These are phyloP conservation scores for Nidula microcarpa DNA, from an alignment of 768 basidiomycete species.

Conservation along the genomic window DNA sequence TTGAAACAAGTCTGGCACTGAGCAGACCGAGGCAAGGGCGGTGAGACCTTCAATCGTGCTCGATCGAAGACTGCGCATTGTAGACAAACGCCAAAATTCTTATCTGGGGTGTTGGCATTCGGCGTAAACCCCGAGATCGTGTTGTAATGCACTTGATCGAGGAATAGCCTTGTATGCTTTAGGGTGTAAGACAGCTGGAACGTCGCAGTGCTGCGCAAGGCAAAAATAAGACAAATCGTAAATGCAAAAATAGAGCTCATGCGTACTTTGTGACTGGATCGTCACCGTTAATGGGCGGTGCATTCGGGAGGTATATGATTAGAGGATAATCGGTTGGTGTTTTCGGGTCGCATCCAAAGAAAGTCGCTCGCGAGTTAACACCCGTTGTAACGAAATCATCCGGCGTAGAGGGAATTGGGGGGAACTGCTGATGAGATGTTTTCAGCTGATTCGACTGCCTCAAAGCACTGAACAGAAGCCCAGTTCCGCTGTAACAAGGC, in stretches of 20 bases:
- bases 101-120: conserved; percentile 56
- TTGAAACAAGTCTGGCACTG: conserved; percentile 43
- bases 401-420: conserved; percentile 53
- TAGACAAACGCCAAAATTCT: conserved; percentile 62
- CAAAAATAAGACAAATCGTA: neutral
- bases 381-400: conserved; percentile 56
- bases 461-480: conserved; percentile 38
- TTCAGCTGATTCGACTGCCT: conserved; percentile 42
- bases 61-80: conserved; percentile 62
- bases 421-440: conserved; percentile 56
- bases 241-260: neutral
- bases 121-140: conserved; percentile 59
- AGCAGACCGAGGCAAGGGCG: conserved; percentile 32
- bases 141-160: conserved; percentile 58
- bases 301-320: conserved; percentile 73
- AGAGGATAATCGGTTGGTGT: conserved; percentile 57
- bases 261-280: conserved; percentile 64
- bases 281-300: conserved; percentile 63
- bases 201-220: conserved; percentile 42
- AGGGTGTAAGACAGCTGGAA: conserved; percentile 59
- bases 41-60: conserved; percentile 35
- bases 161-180: conserved; percentile 50
- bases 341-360: conserved; percentile 74
- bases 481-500: conserved; percentile 42
- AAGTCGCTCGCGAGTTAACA: conserved; percentile 65